These are phyloP conservation scores for Penicillium riverlandense DNA, from an alignment of 495 filamentous ascomycete genomes.

Conservation along the genomic window DNA sequence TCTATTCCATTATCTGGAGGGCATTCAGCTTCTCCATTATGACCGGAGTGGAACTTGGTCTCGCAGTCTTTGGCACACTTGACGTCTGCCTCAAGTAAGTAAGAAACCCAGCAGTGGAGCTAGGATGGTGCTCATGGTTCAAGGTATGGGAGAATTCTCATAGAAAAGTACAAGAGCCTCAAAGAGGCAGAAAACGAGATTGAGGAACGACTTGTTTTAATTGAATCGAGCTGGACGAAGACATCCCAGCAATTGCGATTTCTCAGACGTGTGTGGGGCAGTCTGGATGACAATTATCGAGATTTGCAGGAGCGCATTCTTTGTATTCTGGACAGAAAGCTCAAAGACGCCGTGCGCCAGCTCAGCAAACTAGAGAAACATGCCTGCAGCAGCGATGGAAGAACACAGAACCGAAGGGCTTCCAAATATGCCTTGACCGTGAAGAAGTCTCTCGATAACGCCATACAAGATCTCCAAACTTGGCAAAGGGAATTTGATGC, in stretches of 20 bases:
- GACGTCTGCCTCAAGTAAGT: neutral
- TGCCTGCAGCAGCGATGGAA: neutral
- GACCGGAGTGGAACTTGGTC: neutral
- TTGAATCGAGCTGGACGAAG: neutral
- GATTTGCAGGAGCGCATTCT: neutral
- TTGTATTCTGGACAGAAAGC: neutral
- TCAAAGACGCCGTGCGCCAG: neutral
- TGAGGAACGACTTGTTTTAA: neutral
- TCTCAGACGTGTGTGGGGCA: neutral
- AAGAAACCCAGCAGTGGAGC: too few relatives aligned
- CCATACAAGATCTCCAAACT: constrained; percentile 2
- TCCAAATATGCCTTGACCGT: neutral
- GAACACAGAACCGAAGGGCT: neutral
- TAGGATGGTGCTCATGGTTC: too few relatives aligned
- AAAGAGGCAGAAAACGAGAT: neutral
- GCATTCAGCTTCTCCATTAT: too few relatives aligned
- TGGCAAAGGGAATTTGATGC: constrained; percentile 27
- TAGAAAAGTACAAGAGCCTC: neutral
- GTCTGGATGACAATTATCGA: neutral
- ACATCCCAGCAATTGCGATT: neutral
- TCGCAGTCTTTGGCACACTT: neutral
- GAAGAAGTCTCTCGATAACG: neutral
- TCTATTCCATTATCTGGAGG: too few relatives aligned
- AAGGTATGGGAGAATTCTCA: neutral
- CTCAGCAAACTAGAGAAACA: neutral